Evolutionary conservation across 169 alveolate genomes (phyloP).

Genomic region (Cryptosporidium ryanae): DNA sequence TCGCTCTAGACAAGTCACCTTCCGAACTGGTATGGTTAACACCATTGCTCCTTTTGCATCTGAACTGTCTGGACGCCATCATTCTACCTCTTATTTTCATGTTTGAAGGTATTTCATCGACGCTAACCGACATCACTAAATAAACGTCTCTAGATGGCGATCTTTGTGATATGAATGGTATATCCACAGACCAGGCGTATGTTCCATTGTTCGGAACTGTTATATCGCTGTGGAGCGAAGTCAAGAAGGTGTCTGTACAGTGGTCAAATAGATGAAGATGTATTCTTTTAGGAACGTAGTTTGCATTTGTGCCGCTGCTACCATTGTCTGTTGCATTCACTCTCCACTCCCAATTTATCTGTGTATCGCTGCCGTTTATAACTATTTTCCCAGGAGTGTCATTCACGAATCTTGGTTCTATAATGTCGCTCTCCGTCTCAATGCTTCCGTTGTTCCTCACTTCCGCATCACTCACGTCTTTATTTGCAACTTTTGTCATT

Average conservation of each 20-base stretch:
- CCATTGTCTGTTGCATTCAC: neutral
- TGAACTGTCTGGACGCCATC: neutral
- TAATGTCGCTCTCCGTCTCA: neutral
- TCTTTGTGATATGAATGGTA: slow-evolving; percentile 61
- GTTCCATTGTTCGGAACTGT: slow-evolving; percentile 81
- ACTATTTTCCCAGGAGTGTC: slow-evolving; percentile 79
- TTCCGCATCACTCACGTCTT: neutral
- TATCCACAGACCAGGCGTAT: slow-evolving; percentile 81
- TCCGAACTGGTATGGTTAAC: neutral
- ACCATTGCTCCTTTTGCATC: too few species aligned
- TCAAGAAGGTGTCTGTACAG: slow-evolving; percentile 46
- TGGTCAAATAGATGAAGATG: slow-evolving; percentile 76
- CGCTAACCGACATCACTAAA: slow-evolving; percentile 32
- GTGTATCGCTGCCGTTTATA: slow-evolving; percentile 78
- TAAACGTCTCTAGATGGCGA: slow-evolving; percentile 65
- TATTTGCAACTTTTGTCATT: slow-evolving; percentile 16
- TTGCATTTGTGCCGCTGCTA: slow-evolving; percentile 4
- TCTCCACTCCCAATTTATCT: slow-evolving; percentile 80
- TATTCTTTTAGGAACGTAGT: slow-evolving; percentile 74
- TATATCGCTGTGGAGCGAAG: slow-evolving; percentile 78
- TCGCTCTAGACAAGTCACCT: neutral
- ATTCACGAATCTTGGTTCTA: slow-evolving; percentile 71
- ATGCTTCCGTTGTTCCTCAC: neutral
- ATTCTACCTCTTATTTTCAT: slow-evolving; percentile 18
- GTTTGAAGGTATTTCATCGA: slow-evolving; percentile 51